Base-by-base conservation (phyloP, 805 yeast species). In the Limtongozyma cylindracea region DNA sequence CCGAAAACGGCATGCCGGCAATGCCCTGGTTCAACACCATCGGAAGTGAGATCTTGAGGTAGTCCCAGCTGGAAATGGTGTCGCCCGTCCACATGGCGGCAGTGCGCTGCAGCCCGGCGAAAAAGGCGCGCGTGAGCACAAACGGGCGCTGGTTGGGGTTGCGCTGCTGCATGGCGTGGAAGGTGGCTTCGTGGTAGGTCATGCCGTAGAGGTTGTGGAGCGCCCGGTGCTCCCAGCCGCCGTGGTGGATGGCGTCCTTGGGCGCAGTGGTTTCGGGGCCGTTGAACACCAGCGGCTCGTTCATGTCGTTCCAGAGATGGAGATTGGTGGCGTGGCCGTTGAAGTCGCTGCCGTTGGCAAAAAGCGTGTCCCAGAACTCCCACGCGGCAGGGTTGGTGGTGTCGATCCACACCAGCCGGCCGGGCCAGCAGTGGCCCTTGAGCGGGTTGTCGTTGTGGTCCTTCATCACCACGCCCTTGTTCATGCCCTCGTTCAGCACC, bases 31-130 rank as follows among this genome's bases (percentile, higher is more conserved):
- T 74, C 27, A 88, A 50, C 10, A 77, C 43, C 93, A 80, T 82
- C 5, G 96, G 94, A 20, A 78, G 57, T 0, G 94, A 76, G 4
- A 62, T 55, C 31, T 58, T 54, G 28, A 88, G 52, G 35, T 78
- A 73, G 29, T 71, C 88, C 98, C 98, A 88, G 31, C 59, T 69
- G 3, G 94, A 77, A 59, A 64, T 70, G 41, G 84, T 88, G 41
- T 88, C 99, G 20, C 99, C 99, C 0, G 94, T 78, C 99, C 98
- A 88, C 63, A 74, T 70, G 1, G 96, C 93, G 0, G 88, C 68
- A 0, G 88, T 55, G 32, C 82, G 56, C 44, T 88, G 96, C 3
- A 94, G 76, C 0, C 98, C 98, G 0, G 95, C 60, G 39, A 56
- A 88, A 41, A 61, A 84, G 0, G 95, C 56, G 29, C 98, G 54